phyloP scores from a whole-genome alignment of 2,329 filamentous ascomycete species.

The Colletotrichum shisoi region DNA sequence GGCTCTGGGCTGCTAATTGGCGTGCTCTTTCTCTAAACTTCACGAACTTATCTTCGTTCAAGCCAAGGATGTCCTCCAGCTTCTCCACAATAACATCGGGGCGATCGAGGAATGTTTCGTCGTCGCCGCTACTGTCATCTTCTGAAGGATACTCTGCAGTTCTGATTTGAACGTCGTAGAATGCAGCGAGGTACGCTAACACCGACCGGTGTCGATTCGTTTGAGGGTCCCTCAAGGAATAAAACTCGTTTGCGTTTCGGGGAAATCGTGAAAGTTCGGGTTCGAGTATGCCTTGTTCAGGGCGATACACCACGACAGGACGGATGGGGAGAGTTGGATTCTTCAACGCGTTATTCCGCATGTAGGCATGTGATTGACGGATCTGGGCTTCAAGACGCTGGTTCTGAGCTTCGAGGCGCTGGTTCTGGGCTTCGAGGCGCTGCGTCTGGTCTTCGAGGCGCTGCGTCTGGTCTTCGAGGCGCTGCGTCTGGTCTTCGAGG shows the following conservation, averaged over 20 bases:
- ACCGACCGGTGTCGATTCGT: neutral
- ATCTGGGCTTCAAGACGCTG: constrained; percentile 6
- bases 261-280: constrained; percentile 4
- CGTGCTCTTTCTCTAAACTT: constrained; percentile 17
- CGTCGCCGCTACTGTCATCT: neutral
- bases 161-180: constrained; percentile 11
- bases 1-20: neutral
- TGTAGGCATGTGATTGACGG: neutral
- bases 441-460: too few relatives aligned
- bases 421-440: neutral
- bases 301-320: constrained; percentile 4
- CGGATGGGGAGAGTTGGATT: constrained; percentile 7
- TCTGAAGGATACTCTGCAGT: neutral
- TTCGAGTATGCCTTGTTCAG: constrained; percentile 9
- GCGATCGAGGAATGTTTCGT: constrained; percentile 1
- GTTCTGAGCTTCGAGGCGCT: neutral
- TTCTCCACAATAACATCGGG: constrained; percentile 5
- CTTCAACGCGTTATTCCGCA: constrained; percentile 9
- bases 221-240: constrained; percentile 13
- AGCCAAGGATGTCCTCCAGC: constrained; percentile 17
- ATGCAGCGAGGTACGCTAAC: constrained; percentile 8
- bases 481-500: neutral
- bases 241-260: constrained; percentile 12
- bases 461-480: constrained; percentile 9
- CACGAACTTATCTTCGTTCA: constrained; percentile 12